A percentile compares a stretch with the other conserved stretches of the same genome.
These are phyloP conservation scores for Phytopythium oedochilum DNA, from an alignment of 352 stramenopile genomes.

Conservation along the genomic window DNA sequence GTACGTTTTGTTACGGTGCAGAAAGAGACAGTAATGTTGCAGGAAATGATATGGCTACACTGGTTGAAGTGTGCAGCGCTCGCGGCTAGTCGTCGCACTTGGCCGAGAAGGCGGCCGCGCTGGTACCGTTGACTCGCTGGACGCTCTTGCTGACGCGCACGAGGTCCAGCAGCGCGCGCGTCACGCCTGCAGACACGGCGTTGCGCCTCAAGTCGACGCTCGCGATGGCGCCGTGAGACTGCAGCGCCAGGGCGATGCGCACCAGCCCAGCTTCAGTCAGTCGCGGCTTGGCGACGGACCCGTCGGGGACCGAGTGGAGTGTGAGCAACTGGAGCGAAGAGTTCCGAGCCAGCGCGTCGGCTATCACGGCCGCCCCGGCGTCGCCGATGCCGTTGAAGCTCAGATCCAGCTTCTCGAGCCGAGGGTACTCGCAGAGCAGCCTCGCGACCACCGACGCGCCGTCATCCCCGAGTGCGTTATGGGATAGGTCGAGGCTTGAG, in stretches of 20 bases:
- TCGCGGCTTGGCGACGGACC: conserved; percentile 19
- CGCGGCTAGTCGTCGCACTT: not conserved
- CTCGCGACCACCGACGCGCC: conserved; percentile 38
- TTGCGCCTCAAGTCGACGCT: conserved; percentile 56
- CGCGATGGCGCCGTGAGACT: conserved; percentile 27
- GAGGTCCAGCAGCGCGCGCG: conserved; percentile 31
- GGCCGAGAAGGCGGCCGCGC: conserved; percentile 28
- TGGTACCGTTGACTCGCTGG: conserved; percentile 54
- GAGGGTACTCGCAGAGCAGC: conserved; percentile 26
- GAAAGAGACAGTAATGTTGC: not conserved
- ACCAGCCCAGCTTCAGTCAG: conserved; percentile 41
- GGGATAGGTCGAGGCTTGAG: conserved; percentile 37
- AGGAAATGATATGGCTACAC: not conserved
- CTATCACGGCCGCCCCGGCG: conserved; percentile 29
- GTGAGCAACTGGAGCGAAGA: conserved; percentile 37
- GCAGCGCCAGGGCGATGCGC: conserved; percentile 25
- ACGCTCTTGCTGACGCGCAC: conserved; percentile 35
- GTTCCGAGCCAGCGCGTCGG: conserved; percentile 38
- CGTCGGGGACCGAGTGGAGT: conserved; percentile 39
- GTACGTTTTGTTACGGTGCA: too few relatives aligned
- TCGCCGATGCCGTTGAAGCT: conserved; percentile 77
- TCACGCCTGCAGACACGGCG: conserved; percentile 20
- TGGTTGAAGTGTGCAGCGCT: too few relatives aligned
- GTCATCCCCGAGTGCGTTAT: conserved; percentile 54
- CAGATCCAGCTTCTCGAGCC: conserved; percentile 45